Evolutionary conservation across 805 yeast genomes (phyloP).

Genomic region (Candida dajiaensis): DNA sequence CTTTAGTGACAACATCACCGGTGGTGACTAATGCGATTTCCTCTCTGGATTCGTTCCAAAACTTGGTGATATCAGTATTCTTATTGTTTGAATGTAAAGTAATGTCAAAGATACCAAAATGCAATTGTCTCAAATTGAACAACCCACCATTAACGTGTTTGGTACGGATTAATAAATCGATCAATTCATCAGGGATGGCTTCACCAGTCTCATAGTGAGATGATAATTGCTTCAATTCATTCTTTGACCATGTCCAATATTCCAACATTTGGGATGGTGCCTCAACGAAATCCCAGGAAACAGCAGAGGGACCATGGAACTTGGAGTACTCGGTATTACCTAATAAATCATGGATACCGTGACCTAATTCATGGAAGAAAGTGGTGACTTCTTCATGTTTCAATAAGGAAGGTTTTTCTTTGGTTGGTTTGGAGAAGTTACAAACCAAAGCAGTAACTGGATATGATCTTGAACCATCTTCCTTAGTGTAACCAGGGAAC

Average conservation of each 20-base stretch:
- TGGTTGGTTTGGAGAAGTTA: conserved; percentile 73
- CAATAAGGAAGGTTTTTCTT: conserved; percentile 64
- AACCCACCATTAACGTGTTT: conserved; percentile 76
- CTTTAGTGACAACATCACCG: conserved; percentile 52
- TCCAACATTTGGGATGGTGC: conserved; percentile 89
- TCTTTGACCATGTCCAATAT: conserved; percentile 78
- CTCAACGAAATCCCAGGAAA: conserved; percentile 83
- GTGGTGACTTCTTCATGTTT: conserved; percentile 77
- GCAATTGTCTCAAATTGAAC: conserved; percentile 67
- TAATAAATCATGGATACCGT: conserved; percentile 75
- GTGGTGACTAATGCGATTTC: conserved; percentile 53
- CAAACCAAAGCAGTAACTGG: conserved; percentile 81
- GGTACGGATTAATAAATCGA: conserved; percentile 52
- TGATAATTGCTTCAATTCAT: conserved; percentile 52
- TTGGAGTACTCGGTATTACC: conserved; percentile 59
- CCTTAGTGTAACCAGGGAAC: conserved; percentile 49
- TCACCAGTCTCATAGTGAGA: conserved; percentile 58
- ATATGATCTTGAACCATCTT: conserved; percentile 43
- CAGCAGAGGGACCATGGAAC: conserved; percentile 69
- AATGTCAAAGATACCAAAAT: conserved; percentile 76
- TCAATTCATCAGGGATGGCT: conserved; percentile 48
- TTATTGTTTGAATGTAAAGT: conserved; percentile 49
- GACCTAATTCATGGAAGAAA: conserved; percentile 87
- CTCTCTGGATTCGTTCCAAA: conserved; percentile 65
- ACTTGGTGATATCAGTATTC: conserved; percentile 39